Base-by-base conservation (phyloP, 495 filamentous ascomycete species). In the Penicillium nucicola region DNA sequence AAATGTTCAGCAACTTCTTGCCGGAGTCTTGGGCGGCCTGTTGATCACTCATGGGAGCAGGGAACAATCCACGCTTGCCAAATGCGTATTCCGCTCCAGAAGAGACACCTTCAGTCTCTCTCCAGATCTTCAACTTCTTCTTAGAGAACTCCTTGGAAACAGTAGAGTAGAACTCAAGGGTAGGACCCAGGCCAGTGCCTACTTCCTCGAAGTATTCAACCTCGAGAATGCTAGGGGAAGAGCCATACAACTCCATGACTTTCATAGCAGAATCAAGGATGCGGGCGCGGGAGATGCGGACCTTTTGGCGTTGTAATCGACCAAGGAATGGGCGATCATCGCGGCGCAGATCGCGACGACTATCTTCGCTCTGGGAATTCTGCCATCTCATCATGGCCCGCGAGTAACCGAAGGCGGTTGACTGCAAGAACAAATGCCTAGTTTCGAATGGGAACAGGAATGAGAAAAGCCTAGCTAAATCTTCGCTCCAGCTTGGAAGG, bases 381-480 rank as follows among this genome's bases (percentile, higher is more conserved):
- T 97, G 92, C 95, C 95, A 99, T 63, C 92, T 81, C 51, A 86
- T 87, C 95, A 99, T 97, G 14, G 93, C 97, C 31, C 95, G 83
- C 22, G 91, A 91, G 77, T 99, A 99, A 15, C 95, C 95, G 60
- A 97, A 99, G 1, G 93, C 95, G 1, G 95, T 99, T 0, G 93
- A 97, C 65, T 96, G 95, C 4, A 99, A 75, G 80, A 97, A 99
- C 19, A 99, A 72, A 70, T 99, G 93, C 6, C 95, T 83, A 0
- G 95, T 99, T 72, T 99, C 95, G 61, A 99, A 99, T 5, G 95
- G 95, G 65, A 99, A 99, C n/a, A 97, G 72, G 77, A 99, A 99
- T 3, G 95, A 92, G 66, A 96, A 99, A 1, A 96, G 75, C 30
- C 93, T 85, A 12, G 95, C 89, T n/a, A 99, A 73, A 65, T 99